Conservation (phyloP, 2,329 filamentous ascomycete species). For the Aureobasidium uvarum region DNA sequence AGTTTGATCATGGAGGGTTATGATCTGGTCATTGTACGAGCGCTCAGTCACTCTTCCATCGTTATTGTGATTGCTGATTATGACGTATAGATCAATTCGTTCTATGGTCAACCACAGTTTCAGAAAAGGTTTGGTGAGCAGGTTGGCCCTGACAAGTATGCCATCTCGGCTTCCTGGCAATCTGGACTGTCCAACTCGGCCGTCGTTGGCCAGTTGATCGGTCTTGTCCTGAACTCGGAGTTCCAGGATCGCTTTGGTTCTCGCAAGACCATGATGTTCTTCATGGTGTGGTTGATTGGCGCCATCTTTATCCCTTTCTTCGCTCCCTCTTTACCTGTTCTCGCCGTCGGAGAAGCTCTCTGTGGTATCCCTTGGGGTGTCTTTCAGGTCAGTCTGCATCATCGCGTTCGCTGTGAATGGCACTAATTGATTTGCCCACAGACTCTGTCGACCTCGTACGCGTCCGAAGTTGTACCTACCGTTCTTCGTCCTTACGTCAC, state of each 20-base stretch:
- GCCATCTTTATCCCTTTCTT: conserved; percentile 54
- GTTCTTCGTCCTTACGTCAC: conserved; percentile 59
- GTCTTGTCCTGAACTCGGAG: conserved; percentile 3
- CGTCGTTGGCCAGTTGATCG: not conserved
- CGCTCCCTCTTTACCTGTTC: conserved; percentile 34
- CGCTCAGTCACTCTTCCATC: not conserved
- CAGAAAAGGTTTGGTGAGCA: conserved; percentile 53
- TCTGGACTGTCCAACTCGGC: conserved; percentile 34
- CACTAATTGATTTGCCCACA: conserved; percentile 17
- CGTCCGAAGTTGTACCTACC: conserved; percentile 63
- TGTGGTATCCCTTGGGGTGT: conserved; percentile 61
- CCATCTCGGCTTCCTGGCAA: conserved; percentile 42
- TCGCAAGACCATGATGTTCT: conserved; percentile 14
- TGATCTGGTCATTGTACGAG: not conserved
- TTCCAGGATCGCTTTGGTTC: conserved; percentile 4
- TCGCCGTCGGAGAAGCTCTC: conserved; percentile 61
- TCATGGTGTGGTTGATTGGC: conserved; percentile 30
- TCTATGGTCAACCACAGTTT: conserved; percentile 58
- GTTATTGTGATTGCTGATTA: conserved; percentile 56
- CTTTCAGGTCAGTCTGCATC: conserved; percentile 39
- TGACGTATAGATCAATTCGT: conserved; percentile 57
- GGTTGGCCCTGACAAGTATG: conserved; percentile 38
- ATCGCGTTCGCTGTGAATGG: conserved; percentile 46
- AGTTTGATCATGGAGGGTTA: conserved; percentile 56
- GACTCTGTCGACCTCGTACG: conserved; percentile 55